Evolutionary conservation across 176 grass and related monocot genomes (phyloP).

Genomic region (Ampelocalamus luodianensis): DNA sequence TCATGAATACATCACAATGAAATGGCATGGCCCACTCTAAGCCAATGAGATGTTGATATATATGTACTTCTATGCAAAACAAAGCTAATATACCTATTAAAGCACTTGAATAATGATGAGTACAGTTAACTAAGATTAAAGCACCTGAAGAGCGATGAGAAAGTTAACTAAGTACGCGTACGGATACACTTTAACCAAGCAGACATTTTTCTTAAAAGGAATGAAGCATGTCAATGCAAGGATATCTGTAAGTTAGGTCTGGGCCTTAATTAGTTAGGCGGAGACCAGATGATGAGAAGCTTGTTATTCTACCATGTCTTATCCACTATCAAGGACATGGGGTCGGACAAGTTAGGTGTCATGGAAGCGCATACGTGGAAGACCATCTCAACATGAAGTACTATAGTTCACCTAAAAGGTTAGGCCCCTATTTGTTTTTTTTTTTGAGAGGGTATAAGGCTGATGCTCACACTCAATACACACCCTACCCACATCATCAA

Average conservation of each 20-base stretch:
- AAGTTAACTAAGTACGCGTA: neutral
- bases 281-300: neutral
- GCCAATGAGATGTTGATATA: neutral
- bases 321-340: constrained; percentile 26
- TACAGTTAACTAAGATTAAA: neutral
- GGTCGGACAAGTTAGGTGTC: constrained; percentile 36
- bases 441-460: too few species aligned
- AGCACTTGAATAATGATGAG: neutral
- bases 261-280: constrained; percentile 14
- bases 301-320: constrained; percentile 29
- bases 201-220: neutral
- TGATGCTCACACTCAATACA: too few species aligned
- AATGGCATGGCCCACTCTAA: neutral
- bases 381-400: constrained; percentile 10
- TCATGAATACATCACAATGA: neutral
- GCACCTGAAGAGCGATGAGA: neutral
- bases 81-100: neutral
- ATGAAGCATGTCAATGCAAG: neutral
- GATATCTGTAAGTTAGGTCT: constrained; percentile 7
- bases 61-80: neutral
- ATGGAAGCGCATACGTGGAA: constrained; percentile 42
- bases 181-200: neutral
- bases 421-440: neutral
- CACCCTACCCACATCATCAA: too few species aligned
- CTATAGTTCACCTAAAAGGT: constrained; percentile 45